Evolutionary conservation across 148 eudicot genomes (phyloP).

Genomic region (Camellia sinensis): DNA sequence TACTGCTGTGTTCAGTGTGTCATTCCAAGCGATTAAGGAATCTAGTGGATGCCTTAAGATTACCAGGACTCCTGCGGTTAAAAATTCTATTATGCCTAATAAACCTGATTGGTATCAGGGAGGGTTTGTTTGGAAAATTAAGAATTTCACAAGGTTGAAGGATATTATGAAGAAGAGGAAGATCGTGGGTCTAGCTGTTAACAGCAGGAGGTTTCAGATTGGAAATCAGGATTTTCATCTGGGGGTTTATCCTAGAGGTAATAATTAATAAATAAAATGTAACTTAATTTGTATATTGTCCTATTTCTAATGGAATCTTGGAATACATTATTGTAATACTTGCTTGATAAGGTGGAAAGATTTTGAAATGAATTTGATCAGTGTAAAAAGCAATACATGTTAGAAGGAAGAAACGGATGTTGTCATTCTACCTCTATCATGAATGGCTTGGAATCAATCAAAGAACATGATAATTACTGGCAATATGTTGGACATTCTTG

Average conservation of each 20-base stretch:
- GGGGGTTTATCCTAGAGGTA: slow-evolving; percentile 85
- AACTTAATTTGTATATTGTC: no score
- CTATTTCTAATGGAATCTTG: no score
- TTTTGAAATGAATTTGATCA: no score
- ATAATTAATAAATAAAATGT: not conserved
- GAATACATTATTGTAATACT: no score
- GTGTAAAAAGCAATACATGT: no score
- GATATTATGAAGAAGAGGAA: slow-evolving; percentile 79
- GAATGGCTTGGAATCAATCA: no score
- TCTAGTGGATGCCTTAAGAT: slow-evolving; percentile 55
- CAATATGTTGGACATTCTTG: no score
- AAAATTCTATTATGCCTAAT: slow-evolving; percentile 41
- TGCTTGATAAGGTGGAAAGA: no score
- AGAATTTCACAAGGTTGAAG: slow-evolving; percentile 73
- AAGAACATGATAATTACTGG: no score
- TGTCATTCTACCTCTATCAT: no score
- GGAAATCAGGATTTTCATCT: slow-evolving; percentile 84
- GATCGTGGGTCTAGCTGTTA: slow-evolving; percentile 81
- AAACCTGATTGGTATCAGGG: slow-evolving; percentile 76
- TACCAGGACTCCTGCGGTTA: slow-evolving; percentile 41
- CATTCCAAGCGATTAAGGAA: slow-evolving; percentile 82
- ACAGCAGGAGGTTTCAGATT: slow-evolving; percentile 87
- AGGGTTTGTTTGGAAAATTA: slow-evolving; percentile 74
- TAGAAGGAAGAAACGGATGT: no score
- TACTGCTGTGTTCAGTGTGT: slow-evolving; percentile 70